These are phyloP conservation scores for Zasmidium angulare DNA, from an alignment of 2,329 filamentous ascomycete species.

Conservation along the genomic window DNA sequence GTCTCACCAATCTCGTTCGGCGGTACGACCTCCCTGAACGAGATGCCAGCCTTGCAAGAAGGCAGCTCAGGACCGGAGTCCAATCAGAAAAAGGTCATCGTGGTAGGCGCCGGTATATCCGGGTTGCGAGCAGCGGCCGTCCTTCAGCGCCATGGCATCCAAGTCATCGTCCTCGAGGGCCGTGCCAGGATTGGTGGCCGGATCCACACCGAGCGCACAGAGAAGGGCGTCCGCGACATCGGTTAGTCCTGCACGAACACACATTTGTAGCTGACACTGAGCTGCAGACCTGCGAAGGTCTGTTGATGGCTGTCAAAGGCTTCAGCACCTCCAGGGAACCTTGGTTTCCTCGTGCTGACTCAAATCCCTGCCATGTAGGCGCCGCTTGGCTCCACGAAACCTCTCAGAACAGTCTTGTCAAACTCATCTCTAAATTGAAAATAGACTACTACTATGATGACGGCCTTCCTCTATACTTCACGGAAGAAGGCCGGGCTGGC, in stretches of 20 bases:
- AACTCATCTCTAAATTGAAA: constrained; percentile 42
- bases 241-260: constrained; percentile 25
- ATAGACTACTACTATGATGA: constrained; percentile 50
- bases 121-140: constrained; percentile 38
- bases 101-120: constrained; percentile 39
- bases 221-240: constrained; percentile 31
- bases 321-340: constrained; percentile 27
- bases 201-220: constrained; percentile 41
- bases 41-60: constrained; percentile 17
- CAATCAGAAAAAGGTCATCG: constrained; percentile 29
- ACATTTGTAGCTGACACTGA: constrained; percentile 31
- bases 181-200: constrained; percentile 39
- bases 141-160: constrained; percentile 36
- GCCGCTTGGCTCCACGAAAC: constrained; percentile 50
- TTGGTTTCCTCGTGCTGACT: constrained; percentile 20
- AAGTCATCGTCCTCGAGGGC: constrained; percentile 39
- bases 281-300: constrained; percentile 31
- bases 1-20: constrained; percentile 21
- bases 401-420: constrained; percentile 46
- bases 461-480: constrained; percentile 44
- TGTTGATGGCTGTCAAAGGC: constrained; percentile 26
- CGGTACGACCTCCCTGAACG: constrained; percentile 18
- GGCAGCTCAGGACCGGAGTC: constrained; percentile 24
- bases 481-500: constrained; percentile 43
- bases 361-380: constrained; percentile 29